phyloP scores from a whole-genome alignment of 441 rosid species.

The Gossypium gossypioides region DNA sequence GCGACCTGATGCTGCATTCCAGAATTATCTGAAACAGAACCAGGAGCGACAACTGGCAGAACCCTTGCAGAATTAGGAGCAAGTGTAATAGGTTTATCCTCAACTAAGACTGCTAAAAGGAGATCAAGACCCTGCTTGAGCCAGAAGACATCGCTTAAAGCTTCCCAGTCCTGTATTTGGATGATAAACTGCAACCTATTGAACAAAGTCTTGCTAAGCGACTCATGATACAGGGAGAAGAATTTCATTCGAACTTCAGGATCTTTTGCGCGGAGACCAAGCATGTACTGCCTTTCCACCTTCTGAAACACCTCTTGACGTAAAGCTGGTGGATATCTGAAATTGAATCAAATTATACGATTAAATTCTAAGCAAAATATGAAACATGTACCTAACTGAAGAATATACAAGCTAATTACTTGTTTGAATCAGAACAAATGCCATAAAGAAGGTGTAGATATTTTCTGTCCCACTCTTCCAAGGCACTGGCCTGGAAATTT shows the following conservation, averaged over 20 bases:
- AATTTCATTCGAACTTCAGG: slow-evolving; percentile 85
- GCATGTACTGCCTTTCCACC: slow-evolving; percentile 96
- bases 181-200: slow-evolving; percentile 77
- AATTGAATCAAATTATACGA: slow-evolving; percentile 22
- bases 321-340: slow-evolving; percentile 53
- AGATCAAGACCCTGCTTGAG: slow-evolving; percentile 99
- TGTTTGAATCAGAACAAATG: slow-evolving; percentile 75
- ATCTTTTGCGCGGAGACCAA: slow-evolving; percentile 91
- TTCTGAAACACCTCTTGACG: slow-evolving; percentile 89
- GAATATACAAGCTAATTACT: slow-evolving; percentile 34
- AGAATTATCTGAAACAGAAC: slow-evolving; percentile 50
- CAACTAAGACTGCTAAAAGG: slow-evolving; percentile 77
- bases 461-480: slow-evolving; percentile 87
- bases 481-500: slow-evolving; percentile 49
- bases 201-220: slow-evolving; percentile 67
- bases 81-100: slow-evolving; percentile 77
- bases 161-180: slow-evolving; percentile 95
- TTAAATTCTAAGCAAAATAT: slow-evolving; percentile 11
- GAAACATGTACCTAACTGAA: neutral
- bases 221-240: slow-evolving; percentile 76
- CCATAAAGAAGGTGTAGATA: slow-evolving; percentile 92
- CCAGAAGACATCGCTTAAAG: slow-evolving; percentile 96
- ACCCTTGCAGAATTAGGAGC: slow-evolving; percentile 95
- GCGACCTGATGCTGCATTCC: slow-evolving; percentile 44
- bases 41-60: slow-evolving; percentile 46